phyloP scores from a whole-genome alignment of 140 eudicot genomes.

The Ambrosia hybrid region DNA sequence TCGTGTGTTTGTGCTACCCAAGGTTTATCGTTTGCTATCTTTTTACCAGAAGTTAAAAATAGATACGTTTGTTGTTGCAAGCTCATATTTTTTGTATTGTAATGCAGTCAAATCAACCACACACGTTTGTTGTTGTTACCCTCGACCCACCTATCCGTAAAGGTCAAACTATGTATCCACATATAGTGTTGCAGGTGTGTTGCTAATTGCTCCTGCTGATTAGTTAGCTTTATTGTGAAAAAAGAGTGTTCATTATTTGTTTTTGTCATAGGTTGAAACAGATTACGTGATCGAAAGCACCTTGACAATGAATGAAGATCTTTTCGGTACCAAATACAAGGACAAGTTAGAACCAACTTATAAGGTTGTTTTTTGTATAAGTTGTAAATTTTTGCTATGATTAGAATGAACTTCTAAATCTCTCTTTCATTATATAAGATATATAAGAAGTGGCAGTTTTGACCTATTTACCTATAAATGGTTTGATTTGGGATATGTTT shows the following conservation, averaged over 20 bases:
- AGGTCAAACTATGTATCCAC: slow-evolving; percentile 98
- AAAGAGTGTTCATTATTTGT: slow-evolving; percentile 11
- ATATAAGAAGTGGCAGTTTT: slow-evolving; percentile 4
- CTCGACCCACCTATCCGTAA: slow-evolving; percentile 98
- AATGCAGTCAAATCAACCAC: slow-evolving; percentile 92
- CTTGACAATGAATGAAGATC: slow-evolving; percentile 71
- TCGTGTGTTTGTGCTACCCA: slow-evolving; percentile 88
- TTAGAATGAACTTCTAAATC: background rate
- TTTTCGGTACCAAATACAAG: slow-evolving; percentile 70
- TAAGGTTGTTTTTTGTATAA: slow-evolving; percentile 47
- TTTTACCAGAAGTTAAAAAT: background rate
- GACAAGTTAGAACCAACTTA: slow-evolving; percentile 78
- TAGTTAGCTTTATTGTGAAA: slow-evolving; percentile 1
- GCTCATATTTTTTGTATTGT: background rate
- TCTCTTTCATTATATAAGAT: slow-evolving; percentile 11
- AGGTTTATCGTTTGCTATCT: slow-evolving; percentile 50
- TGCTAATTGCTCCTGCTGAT: slow-evolving; percentile 13
- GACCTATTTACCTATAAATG: slow-evolving; percentile 8
- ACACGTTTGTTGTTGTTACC: slow-evolving; percentile 86
- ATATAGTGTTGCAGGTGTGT: slow-evolving; percentile 87
- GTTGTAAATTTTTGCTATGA: slow-evolving; percentile 6
- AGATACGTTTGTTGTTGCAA: background rate
- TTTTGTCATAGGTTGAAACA: slow-evolving; percentile 78
- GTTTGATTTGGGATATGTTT: slow-evolving; percentile 1
- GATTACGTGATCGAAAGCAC: slow-evolving; percentile 78